Conservation (phyloP, 2,329 filamentous ascomycete species). For the Fusarium sp. region DNA sequence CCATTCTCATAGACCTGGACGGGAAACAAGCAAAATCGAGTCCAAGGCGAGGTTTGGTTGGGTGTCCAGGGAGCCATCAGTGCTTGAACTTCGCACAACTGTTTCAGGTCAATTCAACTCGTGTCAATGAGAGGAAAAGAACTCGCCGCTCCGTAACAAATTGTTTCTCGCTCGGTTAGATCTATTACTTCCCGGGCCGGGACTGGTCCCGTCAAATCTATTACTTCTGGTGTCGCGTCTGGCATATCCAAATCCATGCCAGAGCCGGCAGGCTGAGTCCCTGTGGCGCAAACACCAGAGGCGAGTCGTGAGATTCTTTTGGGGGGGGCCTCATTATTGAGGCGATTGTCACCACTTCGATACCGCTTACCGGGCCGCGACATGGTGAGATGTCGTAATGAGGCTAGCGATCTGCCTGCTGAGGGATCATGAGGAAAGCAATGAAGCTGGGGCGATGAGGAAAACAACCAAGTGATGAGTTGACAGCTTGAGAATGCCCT, state of each 20-base stretch:
- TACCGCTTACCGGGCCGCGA: neutral
- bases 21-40: neutral
- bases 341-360: neutral
- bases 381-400: neutral
- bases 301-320: neutral
- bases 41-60: neutral
- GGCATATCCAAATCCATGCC: neutral
- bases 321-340: accelerated
- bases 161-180: neutral
- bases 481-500: neutral
- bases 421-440: too few relatives aligned
- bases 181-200: too few relatives aligned
- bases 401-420: neutral
- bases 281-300: neutral
- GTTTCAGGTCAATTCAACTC: accelerated
- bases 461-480: neutral
- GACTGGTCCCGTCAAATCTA: too few relatives aligned
- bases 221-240: too few relatives aligned
- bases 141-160: constrained; percentile 5
- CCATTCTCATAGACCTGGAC: neutral
- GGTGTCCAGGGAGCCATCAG: neutral
- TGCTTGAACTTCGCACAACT: neutral
- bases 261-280: too few relatives aligned
- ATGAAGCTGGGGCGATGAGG: neutral
- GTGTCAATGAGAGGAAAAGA: accelerated